Base-by-base conservation (phyloP, 176 grass and related monocot species). In the Aegilops sharonensis region DNA sequence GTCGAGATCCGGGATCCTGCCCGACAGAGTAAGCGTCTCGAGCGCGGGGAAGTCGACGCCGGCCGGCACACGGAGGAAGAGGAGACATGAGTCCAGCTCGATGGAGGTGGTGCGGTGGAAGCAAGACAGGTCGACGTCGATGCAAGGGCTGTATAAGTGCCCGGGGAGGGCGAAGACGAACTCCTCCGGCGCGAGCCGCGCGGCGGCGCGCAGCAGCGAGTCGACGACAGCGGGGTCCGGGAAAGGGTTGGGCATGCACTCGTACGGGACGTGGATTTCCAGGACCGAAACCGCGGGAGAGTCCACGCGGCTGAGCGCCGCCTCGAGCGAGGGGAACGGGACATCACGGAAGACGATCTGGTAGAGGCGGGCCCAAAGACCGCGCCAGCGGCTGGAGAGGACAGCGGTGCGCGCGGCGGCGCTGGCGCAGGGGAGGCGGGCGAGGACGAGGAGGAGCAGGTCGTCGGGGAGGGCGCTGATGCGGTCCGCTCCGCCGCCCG, bases 351-450 rank as follows among this genome's bases (percentile, higher is more conserved):
- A 59, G 54, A 21, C 7, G 54, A 59, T 21, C 54, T 59, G 2
- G 7, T 0, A 0, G 54, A 20, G 54, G 54, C 18, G 0, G 0
- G 54, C 54, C 54, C 54, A 59, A 0, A 59, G 54, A 7, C 0
- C 0, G 6, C 54, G 18, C 54, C 54, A 21, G 6, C 54, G 0
- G 54, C 50, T 18, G 14, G 50, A 54, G 50, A 54, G 50, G 50
- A 7, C 50, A 15, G 0, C 15, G 15, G 15, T 54, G 50, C 50
- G 50, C 15, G 15, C 50, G 50, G 50, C 50, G 50, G 50, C 50
- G 50, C 50, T 54, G 50, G 50, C 50, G 15, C 50, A 54, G 50
- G 50, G 50, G 15, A 54, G 15, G 15, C 15, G 2, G 15, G 50
- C 50, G 50, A 54, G 50, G 50, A 54, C 5, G 14, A 18, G 50